Evolutionary conservation across 148 eudicot genomes (phyloP).

Genomic region (Fagopyrum tataricum): DNA sequence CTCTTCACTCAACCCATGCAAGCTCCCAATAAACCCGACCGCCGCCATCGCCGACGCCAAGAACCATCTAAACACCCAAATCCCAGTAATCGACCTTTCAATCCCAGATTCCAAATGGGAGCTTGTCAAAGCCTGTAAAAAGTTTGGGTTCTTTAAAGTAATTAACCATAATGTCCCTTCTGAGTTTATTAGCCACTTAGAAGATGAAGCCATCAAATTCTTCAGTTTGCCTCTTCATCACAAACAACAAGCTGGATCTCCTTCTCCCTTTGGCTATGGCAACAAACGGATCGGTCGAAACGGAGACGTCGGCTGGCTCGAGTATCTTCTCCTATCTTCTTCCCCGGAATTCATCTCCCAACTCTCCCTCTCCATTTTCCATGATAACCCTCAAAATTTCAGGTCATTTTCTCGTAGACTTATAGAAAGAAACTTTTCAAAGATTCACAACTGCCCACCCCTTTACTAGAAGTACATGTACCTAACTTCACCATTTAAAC

Average conservation of each 20-base stretch:
- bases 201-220: slow-evolving; percentile 45
- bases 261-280: slow-evolving; percentile 62
- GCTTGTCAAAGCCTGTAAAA: slow-evolving; percentile 54
- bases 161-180: slow-evolving; percentile 50
- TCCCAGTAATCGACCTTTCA: slow-evolving; percentile 48
- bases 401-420: slow-evolving; percentile 19
- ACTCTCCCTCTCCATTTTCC: slow-evolving; percentile 20
- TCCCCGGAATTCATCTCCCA: slow-evolving; percentile 19
- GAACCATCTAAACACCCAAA: neutral
- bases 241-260: slow-evolving; percentile 37
- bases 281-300: slow-evolving; percentile 57
- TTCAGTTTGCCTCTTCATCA: slow-evolving; percentile 30
- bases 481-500: neutral
- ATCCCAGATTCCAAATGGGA: slow-evolving; percentile 28
- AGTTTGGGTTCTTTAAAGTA: slow-evolving; percentile 65
- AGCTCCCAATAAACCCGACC: neutral
- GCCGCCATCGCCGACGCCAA: neutral
- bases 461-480: slow-evolving; percentile 1
- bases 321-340: slow-evolving; percentile 39
- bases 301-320: slow-evolving; percentile 86
- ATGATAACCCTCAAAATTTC: slow-evolving; percentile 25
- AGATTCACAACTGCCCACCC: neutral
- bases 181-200: slow-evolving; percentile 27
- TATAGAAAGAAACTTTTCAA: neutral
- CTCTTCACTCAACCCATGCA: neutral